Conservation (phyloP, 768 basidiomycete species). For the Pulveroboletus sp. region DNA sequence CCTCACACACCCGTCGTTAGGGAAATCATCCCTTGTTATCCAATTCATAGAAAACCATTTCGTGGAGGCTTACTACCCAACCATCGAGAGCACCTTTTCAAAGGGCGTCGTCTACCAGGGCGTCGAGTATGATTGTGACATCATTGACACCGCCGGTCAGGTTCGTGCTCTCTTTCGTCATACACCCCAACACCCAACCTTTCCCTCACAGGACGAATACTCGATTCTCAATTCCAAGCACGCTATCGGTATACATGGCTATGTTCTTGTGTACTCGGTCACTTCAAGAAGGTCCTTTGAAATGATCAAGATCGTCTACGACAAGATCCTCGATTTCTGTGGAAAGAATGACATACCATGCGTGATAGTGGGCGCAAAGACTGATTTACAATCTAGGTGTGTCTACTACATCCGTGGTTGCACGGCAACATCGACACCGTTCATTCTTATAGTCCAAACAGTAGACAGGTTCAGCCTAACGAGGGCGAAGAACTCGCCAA, state of each 20-base stretch:
- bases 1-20: slow-evolving; percentile 42
- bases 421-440: slow-evolving; percentile 15
- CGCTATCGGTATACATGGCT: slow-evolving; percentile 96
- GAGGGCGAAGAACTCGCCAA: slow-evolving; percentile 77
- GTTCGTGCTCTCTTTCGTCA: slow-evolving; percentile 39
- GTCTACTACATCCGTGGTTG: slow-evolving; percentile 25
- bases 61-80: slow-evolving; percentile 91
- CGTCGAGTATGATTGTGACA: slow-evolving; percentile 91
- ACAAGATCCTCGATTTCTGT: slow-evolving; percentile 89
- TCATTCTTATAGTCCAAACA: slow-evolving; percentile 35
- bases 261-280: slow-evolving; percentile 94
- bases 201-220: slow-evolving; percentile 72
- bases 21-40: slow-evolving; percentile 90
- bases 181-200: slow-evolving; percentile 3
- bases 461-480: slow-evolving; percentile 70
- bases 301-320: slow-evolving; percentile 90
- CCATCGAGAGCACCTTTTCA: slow-evolving; percentile 84
- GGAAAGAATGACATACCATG: slow-evolving; percentile 85
- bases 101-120: slow-evolving; percentile 89
- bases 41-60: slow-evolving; percentile 94
- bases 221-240: slow-evolving; percentile 91
- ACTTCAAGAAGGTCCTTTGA: slow-evolving; percentile 87
- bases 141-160: slow-evolving; percentile 98
- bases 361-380: slow-evolving; percentile 92
- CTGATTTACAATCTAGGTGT: slow-evolving; percentile 75